Base-by-base conservation (phyloP, 2,329 filamentous ascomycete genomes). In the Neofusicoccum sp. region DNA sequence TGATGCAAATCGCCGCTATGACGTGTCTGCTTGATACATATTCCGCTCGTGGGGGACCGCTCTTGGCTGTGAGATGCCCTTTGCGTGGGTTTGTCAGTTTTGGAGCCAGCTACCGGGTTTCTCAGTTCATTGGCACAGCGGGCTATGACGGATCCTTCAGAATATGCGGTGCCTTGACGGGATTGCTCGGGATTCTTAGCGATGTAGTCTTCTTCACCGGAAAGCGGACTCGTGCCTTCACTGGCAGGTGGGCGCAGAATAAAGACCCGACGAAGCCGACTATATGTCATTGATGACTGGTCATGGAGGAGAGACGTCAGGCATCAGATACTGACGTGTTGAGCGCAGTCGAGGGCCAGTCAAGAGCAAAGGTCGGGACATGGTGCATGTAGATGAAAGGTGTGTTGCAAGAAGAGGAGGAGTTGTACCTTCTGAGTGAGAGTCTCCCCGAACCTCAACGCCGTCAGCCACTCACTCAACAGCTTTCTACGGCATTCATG, bases 81-180 rank as follows among this genome's bases (percentile, higher is more conserved):
- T 72, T 79, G 63, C 70, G 78, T 2, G 78, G 78, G 0, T 74
- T 81, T 43, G 75, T 81, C 7, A 76, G 73, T 1, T 81, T 81
- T 56, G 78, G 78, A 14, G 67, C 67, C 4, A 76, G 72, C 56
- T 78, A 77, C 64, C 75, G 76, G 9, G 74, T 73, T 14, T 68
- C 65, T 9, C 66, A 67, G 9, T 73, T 73, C 60, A 71, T 74
- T 14, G 68, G 70, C 8, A 67, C 63, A 28, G 56, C 62, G 53
- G 71, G 72, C 1, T 73, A 74, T 26, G 68, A 72, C 53, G 70
- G 72, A 4, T 67, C 71, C 0, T 73, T 74, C 20, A 68, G 67
- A 2, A 65, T 67, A 3, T 72, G 71, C 61, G 70, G 65, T 20
- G 70, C 67, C 14, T 53, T 73, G 16, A 72, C 70, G 8, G 71